phyloP scores from a whole-genome alignment of 768 basidiomycete species.

The Kwoniella mangroviensis region DNA sequence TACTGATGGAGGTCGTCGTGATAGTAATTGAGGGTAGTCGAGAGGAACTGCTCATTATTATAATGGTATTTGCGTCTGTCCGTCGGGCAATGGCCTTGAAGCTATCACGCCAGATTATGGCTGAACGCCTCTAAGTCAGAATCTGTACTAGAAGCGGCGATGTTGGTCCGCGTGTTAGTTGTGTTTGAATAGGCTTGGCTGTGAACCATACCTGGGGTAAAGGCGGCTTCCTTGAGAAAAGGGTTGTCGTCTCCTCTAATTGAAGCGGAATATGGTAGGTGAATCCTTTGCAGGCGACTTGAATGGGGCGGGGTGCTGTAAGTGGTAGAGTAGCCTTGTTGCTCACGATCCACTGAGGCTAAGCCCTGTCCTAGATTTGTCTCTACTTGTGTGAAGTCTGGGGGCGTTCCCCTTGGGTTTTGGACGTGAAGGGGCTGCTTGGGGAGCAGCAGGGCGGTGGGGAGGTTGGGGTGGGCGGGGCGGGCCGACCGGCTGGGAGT shows the following conservation, averaged over 20 bases:
- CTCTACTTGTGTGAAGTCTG: constrained; percentile 39
- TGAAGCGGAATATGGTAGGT: constrained; percentile 71
- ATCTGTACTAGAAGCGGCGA: constrained; percentile 77
- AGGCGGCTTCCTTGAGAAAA: constrained; percentile 65
- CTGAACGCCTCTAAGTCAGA: constrained; percentile 83
- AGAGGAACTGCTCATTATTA: too few relatives aligned
- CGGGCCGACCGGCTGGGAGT: background rate
- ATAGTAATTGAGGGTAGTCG: constrained; percentile 81
- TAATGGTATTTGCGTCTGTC: too few relatives aligned
- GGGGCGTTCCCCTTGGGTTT: constrained; percentile 13
- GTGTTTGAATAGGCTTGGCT: constrained; percentile 73
- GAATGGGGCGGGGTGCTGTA: constrained; percentile 75
- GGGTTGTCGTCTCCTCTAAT: constrained; percentile 64
- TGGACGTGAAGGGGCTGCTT: background rate
- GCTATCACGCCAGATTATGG: too few relatives aligned
- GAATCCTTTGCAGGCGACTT: constrained; percentile 81
- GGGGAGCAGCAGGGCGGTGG: constrained; percentile 2
- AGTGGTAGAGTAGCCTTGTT: constrained; percentile 78
- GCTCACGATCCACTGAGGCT: constrained; percentile 78
- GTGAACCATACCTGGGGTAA: constrained; percentile 67
- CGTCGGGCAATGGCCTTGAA: too few relatives aligned
- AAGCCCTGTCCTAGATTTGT: constrained; percentile 75
- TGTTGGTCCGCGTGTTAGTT: constrained; percentile 70
- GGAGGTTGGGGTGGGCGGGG: background rate
- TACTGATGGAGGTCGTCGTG: constrained; percentile 76